Evolutionary conservation across 345 rosid genomes (phyloP).

Genomic region (Citropsis articulata): DNA sequence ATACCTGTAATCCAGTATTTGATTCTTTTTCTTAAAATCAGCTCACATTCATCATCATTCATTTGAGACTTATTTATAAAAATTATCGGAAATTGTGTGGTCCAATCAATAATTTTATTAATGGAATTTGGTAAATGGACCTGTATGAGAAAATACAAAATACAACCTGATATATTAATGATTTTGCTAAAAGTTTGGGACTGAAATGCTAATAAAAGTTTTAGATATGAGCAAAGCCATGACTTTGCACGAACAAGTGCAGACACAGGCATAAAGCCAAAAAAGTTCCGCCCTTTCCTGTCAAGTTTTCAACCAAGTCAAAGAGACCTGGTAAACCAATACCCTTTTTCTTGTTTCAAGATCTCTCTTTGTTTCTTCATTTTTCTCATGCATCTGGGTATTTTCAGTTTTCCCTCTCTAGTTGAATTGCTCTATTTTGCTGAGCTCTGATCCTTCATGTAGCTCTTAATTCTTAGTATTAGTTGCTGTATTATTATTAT

Average conservation of each 20-base stretch:
- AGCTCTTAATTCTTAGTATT: background rate
- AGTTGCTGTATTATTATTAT: background rate
- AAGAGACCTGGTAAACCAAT: background rate
- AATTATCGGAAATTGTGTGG: too few species aligned
- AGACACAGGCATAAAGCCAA: background rate
- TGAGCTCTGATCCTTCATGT: background rate
- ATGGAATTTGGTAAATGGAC: background rate
- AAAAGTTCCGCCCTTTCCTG: too few species aligned
- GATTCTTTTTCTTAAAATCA: too few species aligned
- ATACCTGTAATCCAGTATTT: too few species aligned
- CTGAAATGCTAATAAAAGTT: background rate
- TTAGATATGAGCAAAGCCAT: conserved; percentile 1
- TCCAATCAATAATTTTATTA: background rate
- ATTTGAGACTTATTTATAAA: too few species aligned
- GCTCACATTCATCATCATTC: too few species aligned
- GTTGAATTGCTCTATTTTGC: conserved; percentile 5
- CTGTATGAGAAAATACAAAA: too few species aligned
- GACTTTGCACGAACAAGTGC: background rate
- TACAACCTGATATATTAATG: background rate
- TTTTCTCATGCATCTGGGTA: conserved; percentile 17
- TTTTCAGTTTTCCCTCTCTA: background rate
- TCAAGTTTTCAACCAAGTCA: background rate
- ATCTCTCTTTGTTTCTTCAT: conserved; percentile 17
- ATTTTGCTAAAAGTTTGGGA: background rate
- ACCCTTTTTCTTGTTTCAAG: background rate